These are phyloP conservation scores for Botrytis porri DNA, from an alignment of 2,329 filamentous ascomycete species.

Conservation along the genomic window DNA sequence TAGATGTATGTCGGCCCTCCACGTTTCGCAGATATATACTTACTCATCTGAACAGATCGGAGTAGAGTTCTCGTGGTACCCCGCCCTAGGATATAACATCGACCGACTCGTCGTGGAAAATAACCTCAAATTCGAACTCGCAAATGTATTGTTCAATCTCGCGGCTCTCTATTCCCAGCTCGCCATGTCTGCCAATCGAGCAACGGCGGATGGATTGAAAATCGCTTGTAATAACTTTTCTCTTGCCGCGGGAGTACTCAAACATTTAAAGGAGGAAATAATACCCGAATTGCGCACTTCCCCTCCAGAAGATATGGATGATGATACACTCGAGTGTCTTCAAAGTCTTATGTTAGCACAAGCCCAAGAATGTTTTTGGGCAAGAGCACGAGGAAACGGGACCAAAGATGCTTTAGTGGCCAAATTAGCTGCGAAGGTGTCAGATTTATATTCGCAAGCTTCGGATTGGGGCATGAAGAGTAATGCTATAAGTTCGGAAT, in stretches of 20 bases:
- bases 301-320: constrained; percentile 94
- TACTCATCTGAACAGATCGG: constrained; percentile 61
- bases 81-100: constrained; percentile 84
- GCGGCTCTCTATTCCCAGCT: constrained; percentile 92
- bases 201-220: constrained; percentile 79
- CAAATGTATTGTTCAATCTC: constrained; percentile 91
- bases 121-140: constrained; percentile 76
- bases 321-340: constrained; percentile 77
- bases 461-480: constrained; percentile 86
- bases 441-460: constrained; percentile 82
- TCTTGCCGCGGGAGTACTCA: constrained; percentile 78
- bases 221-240: constrained; percentile 87
- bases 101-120: constrained; percentile 66
- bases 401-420: constrained; percentile 92
- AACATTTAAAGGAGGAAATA: constrained; percentile 71
- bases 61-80: constrained; percentile 95
- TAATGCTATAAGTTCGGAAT: constrained; percentile 84
- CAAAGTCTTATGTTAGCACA: constrained; percentile 84
- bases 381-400: constrained; percentile 90
- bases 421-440: constrained; percentile 85
- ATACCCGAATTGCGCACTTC: constrained; percentile 79
- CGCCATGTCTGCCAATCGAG: constrained; percentile 74
- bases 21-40: constrained; percentile 17
- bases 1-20: constrained; percentile 63
- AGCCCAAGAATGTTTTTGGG: constrained; percentile 97